Conservation (phyloP, 2,329 filamentous ascomycete genomes). For the Aspergillus arachidicola region DNA sequence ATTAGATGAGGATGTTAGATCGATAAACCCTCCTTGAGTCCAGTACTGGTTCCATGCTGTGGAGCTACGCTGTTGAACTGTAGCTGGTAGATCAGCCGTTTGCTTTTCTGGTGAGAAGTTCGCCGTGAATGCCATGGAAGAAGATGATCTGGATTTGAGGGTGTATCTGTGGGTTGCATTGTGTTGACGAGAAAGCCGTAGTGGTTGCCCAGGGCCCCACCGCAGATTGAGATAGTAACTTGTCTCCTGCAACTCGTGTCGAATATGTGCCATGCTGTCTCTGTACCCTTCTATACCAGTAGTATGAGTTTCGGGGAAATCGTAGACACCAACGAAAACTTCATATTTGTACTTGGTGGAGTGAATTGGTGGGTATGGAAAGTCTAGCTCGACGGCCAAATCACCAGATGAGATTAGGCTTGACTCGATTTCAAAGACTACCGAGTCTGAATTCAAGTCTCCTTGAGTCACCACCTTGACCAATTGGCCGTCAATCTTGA, state of each 20-base stretch:
- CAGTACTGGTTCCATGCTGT: constrained; percentile 17
- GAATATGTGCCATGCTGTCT: constrained; percentile 8
- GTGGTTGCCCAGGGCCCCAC: constrained; percentile 10
- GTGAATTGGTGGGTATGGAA: constrained; percentile 19
- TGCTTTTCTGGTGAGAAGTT: constrained; percentile 8
- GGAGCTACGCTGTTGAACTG: not conserved
- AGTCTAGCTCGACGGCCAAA: constrained; percentile 15
- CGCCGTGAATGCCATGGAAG: constrained; percentile 11
- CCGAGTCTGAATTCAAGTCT: constrained; percentile 14
- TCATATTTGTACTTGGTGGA: constrained; percentile 19
- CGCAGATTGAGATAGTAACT: constrained; percentile 13
- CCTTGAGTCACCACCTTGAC: constrained; percentile 18
- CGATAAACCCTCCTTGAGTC: constrained; percentile 16
- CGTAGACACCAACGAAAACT: constrained; percentile 17
- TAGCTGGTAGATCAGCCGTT: not conserved
- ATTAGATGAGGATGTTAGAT: constrained; percentile 14
- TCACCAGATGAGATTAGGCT: constrained; percentile 6
- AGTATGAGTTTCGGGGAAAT: constrained; percentile 15
- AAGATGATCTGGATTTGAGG: not conserved
- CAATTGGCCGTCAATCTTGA: constrained; percentile 3
- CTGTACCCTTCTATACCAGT: not conserved
- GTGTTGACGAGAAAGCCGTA: not conserved
- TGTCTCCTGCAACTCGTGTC: constrained; percentile 16
- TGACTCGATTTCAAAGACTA: constrained; percentile 9
- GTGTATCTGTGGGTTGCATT: constrained; percentile 15